These are phyloP conservation scores for Colletotrichum euphorbiae DNA, from an alignment of 2,329 filamentous ascomycete species.

Conservation along the genomic window DNA sequence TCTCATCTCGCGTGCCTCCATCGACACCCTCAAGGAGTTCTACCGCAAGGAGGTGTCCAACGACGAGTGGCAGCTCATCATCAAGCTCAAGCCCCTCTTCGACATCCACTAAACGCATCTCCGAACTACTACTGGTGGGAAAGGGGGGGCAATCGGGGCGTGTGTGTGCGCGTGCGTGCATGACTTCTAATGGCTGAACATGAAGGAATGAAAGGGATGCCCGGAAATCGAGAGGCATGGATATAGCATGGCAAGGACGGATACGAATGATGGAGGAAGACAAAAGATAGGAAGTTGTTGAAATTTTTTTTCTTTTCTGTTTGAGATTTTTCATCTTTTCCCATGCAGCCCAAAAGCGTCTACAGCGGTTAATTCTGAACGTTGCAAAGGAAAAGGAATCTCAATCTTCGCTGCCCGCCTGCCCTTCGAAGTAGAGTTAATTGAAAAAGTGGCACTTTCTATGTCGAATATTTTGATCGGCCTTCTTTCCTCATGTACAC, in stretches of 20 bases:
- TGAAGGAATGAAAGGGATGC: background rate
- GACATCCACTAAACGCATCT: slow-evolving; percentile 75
- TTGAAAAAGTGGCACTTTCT: too few species aligned
- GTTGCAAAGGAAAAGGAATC: slow-evolving; percentile 5
- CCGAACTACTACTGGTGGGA: background rate
- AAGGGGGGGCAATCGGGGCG: too few species aligned
- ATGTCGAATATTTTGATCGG: too few species aligned
- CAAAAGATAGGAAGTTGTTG: slow-evolving; percentile 22
- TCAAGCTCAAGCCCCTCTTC: slow-evolving; percentile 94
- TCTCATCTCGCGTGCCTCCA: slow-evolving; percentile 85
- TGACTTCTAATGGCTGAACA: background rate
- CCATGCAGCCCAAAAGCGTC: slow-evolving; percentile 11
- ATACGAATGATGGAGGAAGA: background rate
- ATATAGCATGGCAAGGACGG: background rate
- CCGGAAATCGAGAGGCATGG: background rate
- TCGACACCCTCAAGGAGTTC: slow-evolving; percentile 96
- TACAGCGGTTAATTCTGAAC: background rate
- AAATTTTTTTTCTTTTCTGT: slow-evolving; percentile 11
- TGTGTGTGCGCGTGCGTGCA: background rate
- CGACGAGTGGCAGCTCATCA: slow-evolving; percentile 95
- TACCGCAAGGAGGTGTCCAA: slow-evolving; percentile 88
- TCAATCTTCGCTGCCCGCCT: background rate
- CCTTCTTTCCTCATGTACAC: too few species aligned
- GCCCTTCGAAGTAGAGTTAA: too few species aligned
- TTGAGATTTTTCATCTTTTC: slow-evolving; percentile 8